Conservation (phyloP, 2,329 filamentous ascomycete genomes). For the Clonostachys solani region DNA sequence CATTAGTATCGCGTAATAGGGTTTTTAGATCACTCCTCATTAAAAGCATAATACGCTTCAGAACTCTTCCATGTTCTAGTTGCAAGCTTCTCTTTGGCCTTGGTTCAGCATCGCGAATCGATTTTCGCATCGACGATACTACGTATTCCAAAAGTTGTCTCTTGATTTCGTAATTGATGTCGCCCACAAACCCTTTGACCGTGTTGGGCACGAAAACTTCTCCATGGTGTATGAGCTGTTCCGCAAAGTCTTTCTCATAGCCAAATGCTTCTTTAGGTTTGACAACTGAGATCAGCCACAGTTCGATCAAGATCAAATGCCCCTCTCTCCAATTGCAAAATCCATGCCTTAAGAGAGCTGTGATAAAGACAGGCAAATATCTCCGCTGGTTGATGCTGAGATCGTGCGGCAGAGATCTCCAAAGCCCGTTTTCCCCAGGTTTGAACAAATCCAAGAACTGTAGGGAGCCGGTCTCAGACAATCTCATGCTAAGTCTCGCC, state of each 20-base stretch:
- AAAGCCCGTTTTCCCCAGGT: constrained; percentile 43
- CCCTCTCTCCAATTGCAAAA: constrained; percentile 35
- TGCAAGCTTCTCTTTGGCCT: constrained; percentile 27
- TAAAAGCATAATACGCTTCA: constrained; percentile 47
- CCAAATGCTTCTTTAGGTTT: constrained; percentile 40
- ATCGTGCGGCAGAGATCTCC: constrained; percentile 33
- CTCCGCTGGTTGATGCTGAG: constrained; percentile 34
- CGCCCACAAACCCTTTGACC: constrained; percentile 24
- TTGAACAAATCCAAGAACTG: constrained; percentile 40
- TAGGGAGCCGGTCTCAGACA: constrained; percentile 38
- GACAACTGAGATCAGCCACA: constrained; percentile 49
- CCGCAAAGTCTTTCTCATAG: constrained; percentile 46
- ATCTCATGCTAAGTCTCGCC: constrained; percentile 38
- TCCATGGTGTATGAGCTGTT: constrained; percentile 34
- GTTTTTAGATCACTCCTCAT: constrained; percentile 45
- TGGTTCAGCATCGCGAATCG: constrained; percentile 32
- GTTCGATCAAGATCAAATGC: constrained; percentile 37
- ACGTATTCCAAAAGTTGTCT: constrained; percentile 42
- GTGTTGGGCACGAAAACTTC: constrained; percentile 37
- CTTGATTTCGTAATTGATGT: constrained; percentile 43
- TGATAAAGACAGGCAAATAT: constrained; percentile 46
- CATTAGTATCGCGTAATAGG: constrained; percentile 25
- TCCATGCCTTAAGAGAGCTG: constrained; percentile 39
- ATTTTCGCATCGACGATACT: constrained; percentile 45
- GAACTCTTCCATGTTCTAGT: constrained; percentile 32